Percentiles rank a stretch among this genome's conserved stretches.
Evolutionary conservation across 2,329 filamentous ascomycete genomes (phyloP).

Genomic region (Fusarium udum): DNA sequence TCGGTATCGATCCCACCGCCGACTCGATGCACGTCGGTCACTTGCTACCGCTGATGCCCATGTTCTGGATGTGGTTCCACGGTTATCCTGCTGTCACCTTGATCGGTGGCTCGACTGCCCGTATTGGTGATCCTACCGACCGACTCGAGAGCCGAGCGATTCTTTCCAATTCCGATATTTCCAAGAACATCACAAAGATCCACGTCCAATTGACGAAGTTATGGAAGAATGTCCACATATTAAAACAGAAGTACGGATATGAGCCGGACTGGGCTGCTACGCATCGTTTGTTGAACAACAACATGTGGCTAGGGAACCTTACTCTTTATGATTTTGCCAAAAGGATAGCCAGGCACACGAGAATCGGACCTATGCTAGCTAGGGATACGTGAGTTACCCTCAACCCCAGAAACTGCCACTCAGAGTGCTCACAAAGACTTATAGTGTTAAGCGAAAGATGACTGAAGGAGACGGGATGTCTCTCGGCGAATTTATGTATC

Average conservation of each 20-base stretch:
- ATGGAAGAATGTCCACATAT: constrained; percentile 76
- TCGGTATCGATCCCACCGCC: constrained; percentile 84
- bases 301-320: constrained; percentile 79
- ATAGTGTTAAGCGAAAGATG: constrained; percentile 80
- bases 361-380: constrained; percentile 86
- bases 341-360: constrained; percentile 75
- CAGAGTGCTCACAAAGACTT: constrained; percentile 32
- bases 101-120: constrained; percentile 78
- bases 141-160: constrained; percentile 69
- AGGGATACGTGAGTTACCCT: constrained; percentile 78
- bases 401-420: not conserved
- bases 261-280: constrained; percentile 71
- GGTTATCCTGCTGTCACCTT: constrained; percentile 75
- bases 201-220: constrained; percentile 76
- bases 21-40: constrained; percentile 83
- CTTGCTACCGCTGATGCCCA: constrained; percentile 80
- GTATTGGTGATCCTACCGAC: constrained; percentile 81
- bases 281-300: constrained; percentile 80
- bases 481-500: constrained; percentile 91
- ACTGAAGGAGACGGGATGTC: constrained; percentile 92
- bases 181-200: constrained; percentile 73
- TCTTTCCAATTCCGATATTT: constrained; percentile 61
- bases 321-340: constrained; percentile 79
- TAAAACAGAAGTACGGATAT: constrained; percentile 73
- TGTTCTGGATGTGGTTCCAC: constrained; percentile 85